phyloP scores from a whole-genome alignment of 345 rosid species.

The Turnera subulata region DNA sequence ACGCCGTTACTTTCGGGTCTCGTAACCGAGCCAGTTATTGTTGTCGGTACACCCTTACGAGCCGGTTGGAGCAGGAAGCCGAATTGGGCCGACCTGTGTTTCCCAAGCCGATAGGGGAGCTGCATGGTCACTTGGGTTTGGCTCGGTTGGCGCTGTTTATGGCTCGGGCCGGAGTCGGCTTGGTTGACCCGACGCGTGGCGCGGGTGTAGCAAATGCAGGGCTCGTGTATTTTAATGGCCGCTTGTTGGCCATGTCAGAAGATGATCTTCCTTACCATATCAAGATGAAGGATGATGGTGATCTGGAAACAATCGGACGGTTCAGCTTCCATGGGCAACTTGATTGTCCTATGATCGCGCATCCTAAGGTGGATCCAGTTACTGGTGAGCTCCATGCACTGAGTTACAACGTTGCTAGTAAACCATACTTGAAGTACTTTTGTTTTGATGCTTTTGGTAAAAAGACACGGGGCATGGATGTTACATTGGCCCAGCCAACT shows the following conservation, averaged over 20 bases:
- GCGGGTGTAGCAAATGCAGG: conserved; percentile 75
- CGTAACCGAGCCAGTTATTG: conserved; percentile 47
- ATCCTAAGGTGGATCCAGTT: conserved; percentile 67
- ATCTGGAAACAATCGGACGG: conserved; percentile 53
- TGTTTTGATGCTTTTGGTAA: conserved; percentile 41
- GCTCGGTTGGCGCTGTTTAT: conserved; percentile 52
- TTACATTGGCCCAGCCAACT: conserved; percentile 45
- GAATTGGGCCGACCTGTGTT: conserved; percentile 50
- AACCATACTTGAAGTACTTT: conserved; percentile 59
- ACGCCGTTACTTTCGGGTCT: conserved; percentile 48
- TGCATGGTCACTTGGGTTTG: conserved; percentile 67
- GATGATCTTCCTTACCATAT: conserved; percentile 77
- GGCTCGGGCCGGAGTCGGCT: conserved; percentile 50
- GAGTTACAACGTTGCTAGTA: conserved; percentile 49
- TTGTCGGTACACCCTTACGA: conserved; percentile 63
- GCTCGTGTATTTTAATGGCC: conserved; percentile 53
- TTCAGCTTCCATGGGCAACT: conserved; percentile 54
- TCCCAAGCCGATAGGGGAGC: conserved; percentile 74
- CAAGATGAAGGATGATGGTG: conserved; percentile 41
- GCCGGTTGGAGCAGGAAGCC: conserved; percentile 57
- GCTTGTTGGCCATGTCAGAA: conserved; percentile 74
- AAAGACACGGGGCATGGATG: conserved; percentile 47
- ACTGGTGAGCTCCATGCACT: conserved; percentile 57
- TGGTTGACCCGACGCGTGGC: conserved; percentile 54
- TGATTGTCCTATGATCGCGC: conserved; percentile 58